These are phyloP conservation scores for Penicillium cataractarum DNA, from an alignment of 495 filamentous ascomycete genomes.

Conservation along the genomic window DNA sequence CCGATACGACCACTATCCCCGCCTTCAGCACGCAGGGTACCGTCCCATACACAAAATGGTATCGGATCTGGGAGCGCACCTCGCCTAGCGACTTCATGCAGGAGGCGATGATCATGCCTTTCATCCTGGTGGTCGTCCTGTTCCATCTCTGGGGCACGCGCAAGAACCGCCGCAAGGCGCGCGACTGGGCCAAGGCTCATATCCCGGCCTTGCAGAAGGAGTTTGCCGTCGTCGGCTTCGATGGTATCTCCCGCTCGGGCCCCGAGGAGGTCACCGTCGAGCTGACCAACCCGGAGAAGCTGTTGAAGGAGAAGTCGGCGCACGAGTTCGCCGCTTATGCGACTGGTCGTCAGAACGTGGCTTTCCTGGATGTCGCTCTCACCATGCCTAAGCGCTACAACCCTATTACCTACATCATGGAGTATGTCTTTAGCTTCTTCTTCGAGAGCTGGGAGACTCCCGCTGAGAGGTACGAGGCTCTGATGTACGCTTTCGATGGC, in stretches of 20 bases:
- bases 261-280: constrained; percentile 50
- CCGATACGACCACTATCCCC: constrained; percentile 44
- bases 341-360: constrained; percentile 91
- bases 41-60: constrained; percentile 89
- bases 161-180: constrained; percentile 78
- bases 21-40: constrained; percentile 51
- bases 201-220: constrained; percentile 72
- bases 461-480: constrained; percentile 71
- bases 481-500: constrained; percentile 86
- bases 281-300: constrained; percentile 54
- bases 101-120: constrained; percentile 79
- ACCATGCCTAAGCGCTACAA: constrained; percentile 88
- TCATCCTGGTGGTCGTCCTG: constrained; percentile 71
- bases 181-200: constrained; percentile 78
- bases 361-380: constrained; percentile 83
- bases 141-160: constrained; percentile 83
- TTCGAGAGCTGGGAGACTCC: constrained; percentile 73
- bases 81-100: constrained; percentile 78
- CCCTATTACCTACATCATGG: constrained; percentile 71
- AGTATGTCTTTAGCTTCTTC: constrained; percentile 71
- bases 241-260: constrained; percentile 42
- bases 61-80: constrained; percentile 90
- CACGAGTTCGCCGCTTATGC: constrained; percentile 87
- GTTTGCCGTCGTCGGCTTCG: constrained; percentile 88
- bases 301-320: constrained; percentile 80